These are phyloP conservation scores for Cyberlindnera bimundalis DNA, from an alignment of 805 yeast species.

Conservation along the genomic window DNA sequence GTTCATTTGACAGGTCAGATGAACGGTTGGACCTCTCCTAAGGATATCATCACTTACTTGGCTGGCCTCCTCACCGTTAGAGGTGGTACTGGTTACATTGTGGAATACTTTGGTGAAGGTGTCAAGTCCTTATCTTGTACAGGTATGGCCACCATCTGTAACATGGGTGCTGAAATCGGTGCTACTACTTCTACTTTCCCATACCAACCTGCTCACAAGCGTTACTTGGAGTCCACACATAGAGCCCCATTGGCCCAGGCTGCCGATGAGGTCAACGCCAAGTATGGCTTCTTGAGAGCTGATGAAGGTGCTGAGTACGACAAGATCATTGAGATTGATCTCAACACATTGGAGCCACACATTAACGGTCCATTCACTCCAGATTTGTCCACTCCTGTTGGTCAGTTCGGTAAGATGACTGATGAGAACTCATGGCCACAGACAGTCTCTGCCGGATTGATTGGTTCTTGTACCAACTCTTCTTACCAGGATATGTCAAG, in stretches of 20 bases:
- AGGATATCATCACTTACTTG: conserved; percentile 88
- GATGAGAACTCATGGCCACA: conserved; percentile 87
- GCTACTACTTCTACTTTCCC: conserved; percentile 99
- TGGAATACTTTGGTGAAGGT: conserved; percentile 97
- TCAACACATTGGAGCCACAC: conserved; percentile 88
- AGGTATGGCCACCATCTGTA: conserved; percentile 99
- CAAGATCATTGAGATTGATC: conserved; percentile 86
- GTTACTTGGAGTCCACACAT: conserved; percentile 79
- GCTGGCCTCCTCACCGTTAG: conserved; percentile 93
- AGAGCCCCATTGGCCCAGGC: conserved; percentile 80
- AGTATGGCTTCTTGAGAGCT: conserved; percentile 68
- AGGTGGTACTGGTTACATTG: conserved; percentile 97
- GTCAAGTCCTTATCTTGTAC: conserved; percentile 86
- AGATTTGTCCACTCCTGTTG: conserved; percentile 93
- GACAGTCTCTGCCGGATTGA: conserved; percentile 89
- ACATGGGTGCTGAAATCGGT: conserved; percentile 99
- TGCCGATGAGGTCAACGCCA: conserved; percentile 57
- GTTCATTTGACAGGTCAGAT: conserved; percentile 87
- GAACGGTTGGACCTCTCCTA: conserved; percentile 95
- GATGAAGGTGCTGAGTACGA: conserved; percentile 94
- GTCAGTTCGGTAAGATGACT: conserved; percentile 81
- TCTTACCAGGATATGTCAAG: conserved; percentile 98
- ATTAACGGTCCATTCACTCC: conserved; percentile 99
- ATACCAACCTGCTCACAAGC: conserved; percentile 73
- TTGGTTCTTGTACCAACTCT: conserved; percentile 98